Conservation (phyloP, 805 yeast species). For the Lipomyces lipofer region DNA sequence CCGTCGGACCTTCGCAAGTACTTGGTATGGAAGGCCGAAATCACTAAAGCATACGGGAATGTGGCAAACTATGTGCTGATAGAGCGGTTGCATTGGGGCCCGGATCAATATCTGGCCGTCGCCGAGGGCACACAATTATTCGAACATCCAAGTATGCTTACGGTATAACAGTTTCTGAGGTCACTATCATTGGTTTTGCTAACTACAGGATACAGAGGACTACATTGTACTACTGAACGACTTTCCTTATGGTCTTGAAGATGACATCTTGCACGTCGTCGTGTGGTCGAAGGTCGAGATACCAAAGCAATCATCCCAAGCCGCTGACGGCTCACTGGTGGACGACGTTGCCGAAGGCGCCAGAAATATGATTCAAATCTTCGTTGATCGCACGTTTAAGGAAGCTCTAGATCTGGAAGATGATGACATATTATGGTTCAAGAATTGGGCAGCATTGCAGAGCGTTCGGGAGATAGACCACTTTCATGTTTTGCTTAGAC, state of each 20-base stretch:
- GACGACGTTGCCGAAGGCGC: conserved; percentile 42
- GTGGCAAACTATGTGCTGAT: conserved; percentile 33
- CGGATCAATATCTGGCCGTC: conserved; percentile 11
- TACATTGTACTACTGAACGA: conserved; percentile 52
- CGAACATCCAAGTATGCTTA: conserved; percentile 23
- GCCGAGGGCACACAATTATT: conserved; percentile 26
- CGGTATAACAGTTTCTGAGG: too few relatives aligned
- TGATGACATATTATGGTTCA: conserved; percentile 54
- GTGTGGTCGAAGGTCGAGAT: conserved; percentile 56
- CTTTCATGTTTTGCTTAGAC: conserved; percentile 51
- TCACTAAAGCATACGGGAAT: conserved; percentile 31
- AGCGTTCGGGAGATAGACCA: conserved; percentile 58
- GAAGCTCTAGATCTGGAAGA: conserved; percentile 41
- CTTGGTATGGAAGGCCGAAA: conserved; percentile 33
- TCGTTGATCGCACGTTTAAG: conserved; percentile 47
- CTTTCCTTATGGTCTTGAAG: conserved; percentile 56
- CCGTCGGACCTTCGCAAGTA: conserved; percentile 35
- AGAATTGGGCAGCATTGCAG: conserved; percentile 58
- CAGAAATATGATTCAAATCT: conserved; percentile 43
- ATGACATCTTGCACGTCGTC: conserved; percentile 52
- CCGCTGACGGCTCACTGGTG: conserved; percentile 45
- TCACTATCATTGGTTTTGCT: not conserved
- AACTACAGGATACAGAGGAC: conserved; percentile 19
- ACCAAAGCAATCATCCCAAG: conserved; percentile 40
- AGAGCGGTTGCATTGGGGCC: conserved; percentile 37